Evolutionary conservation across 306 rosid species (phyloP), one percentile per base, ranked within the genome.

Genomic region (Phaseolus lunatus): DNA sequence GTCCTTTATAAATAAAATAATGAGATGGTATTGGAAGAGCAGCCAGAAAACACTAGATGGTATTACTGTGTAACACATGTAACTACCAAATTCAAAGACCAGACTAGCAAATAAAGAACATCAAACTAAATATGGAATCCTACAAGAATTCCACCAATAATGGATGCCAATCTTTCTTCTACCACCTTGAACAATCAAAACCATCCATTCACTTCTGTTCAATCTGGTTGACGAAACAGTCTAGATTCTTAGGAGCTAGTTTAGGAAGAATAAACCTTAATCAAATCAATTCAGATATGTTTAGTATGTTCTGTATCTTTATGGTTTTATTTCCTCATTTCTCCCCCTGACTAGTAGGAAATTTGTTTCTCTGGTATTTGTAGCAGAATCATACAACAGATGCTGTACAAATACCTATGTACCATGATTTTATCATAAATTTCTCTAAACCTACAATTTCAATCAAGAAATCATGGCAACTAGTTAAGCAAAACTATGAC

Each of bases 1-100:
- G 45, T 26, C 67, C 27, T 35, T 22, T 10, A 54, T 24, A 72
- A 23, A 5, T 35, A 63, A 66, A 73, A 43, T 43, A 49, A 67
- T 33, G 47, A 50, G 75, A 20, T 27, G 57, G 13, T 50, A 67
- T 24, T 37, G 56, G 27, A 54, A 68, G 31, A 57, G 44, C 48
- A 75, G 67, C 57, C 59, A 27, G 33, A 67, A 57, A 58, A 20
- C 69, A 62, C 43, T 69, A 29, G 23, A 44, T 53, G 70, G 37
- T 44, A 69, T 47, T 57, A 69, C 19, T 14, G 29, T 24, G 50
- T 11, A 57, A 39, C 27, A 39, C 69, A 41, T 59, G 31, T 72
- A 84, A 79, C 67, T 33, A 27, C 20, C 73, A 50, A 62, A 78
- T 37, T 7, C 19, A 22, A 47, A 61, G 50, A 49, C 53, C 16